phyloP scores from a whole-genome alignment of 75 land plant genomes.

The Ceratopteris richardii region DNA sequence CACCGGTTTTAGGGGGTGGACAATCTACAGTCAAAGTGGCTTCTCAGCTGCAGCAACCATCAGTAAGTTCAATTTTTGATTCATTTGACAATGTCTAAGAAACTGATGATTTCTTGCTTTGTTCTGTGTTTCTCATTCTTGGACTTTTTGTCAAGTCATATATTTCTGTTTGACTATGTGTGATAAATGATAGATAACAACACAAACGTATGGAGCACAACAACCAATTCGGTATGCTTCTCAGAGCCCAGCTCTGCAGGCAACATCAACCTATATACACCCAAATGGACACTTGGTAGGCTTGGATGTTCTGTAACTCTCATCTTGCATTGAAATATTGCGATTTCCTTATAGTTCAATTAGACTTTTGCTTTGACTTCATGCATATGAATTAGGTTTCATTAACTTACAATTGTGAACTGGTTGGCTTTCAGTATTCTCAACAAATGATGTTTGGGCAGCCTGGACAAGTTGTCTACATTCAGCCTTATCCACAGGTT shows the following conservation, averaged over 20 bases:
- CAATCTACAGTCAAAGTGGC: constrained; percentile 13
- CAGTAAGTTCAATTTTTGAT: constrained; percentile 6
- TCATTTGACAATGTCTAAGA: not conserved
- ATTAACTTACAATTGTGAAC: not conserved
- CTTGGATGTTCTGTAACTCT: not conserved
- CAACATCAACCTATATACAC: constrained; percentile 24
- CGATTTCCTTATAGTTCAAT: too few species aligned
- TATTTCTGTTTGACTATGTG: too few species aligned
- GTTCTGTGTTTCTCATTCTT: too few species aligned
- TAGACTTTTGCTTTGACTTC: too few species aligned
- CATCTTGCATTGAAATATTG: too few species aligned
- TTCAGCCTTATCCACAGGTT: constrained; percentile 34
- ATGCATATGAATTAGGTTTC: not conserved
- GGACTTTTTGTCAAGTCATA: not conserved
- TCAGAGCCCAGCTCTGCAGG: constrained; percentile 27
- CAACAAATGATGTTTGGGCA: constrained; percentile 38
- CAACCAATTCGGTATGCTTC: constrained; percentile 32
- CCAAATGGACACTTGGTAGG: constrained; percentile 31
- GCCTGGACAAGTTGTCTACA: constrained; percentile 30
- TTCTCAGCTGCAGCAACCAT: constrained; percentile 30
- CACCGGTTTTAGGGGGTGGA: constrained; percentile 14
- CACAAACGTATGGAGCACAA: constrained; percentile 23
- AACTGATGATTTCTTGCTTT: not conserved
- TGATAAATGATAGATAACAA: constrained; percentile 6
- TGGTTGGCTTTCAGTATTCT: constrained; percentile 25